These are phyloP conservation scores for Monosporascus sp. DNA, from an alignment of 2,329 filamentous ascomycete genomes.

Conservation along the genomic window DNA sequence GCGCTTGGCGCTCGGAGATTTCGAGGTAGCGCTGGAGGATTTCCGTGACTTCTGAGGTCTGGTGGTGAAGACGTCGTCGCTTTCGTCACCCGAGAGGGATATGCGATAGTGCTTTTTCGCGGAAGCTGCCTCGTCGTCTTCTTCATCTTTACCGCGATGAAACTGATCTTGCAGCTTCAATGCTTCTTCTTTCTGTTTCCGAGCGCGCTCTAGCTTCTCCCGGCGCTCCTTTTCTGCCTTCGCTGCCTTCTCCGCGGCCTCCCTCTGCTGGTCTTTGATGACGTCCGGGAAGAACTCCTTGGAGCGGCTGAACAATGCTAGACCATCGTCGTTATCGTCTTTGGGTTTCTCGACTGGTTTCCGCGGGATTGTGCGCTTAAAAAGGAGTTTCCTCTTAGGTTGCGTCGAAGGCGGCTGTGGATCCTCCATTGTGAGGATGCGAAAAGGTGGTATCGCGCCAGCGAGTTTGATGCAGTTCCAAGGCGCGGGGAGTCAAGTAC, in stretches of 20 bases:
- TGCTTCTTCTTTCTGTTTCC: constrained; percentile 3
- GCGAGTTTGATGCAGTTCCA: no score
- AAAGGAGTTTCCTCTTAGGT: constrained; percentile 39
- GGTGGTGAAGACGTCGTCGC: constrained; percentile 11
- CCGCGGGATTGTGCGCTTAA: constrained; percentile 44
- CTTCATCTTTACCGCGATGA: constrained; percentile 3
- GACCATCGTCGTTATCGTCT: constrained; percentile 32
- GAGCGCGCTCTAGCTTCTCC: constrained; percentile 12
- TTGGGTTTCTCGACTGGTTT: constrained; percentile 22
- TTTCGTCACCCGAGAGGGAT: constrained; percentile 10
- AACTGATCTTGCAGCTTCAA: background rate
- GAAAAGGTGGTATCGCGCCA: no score
- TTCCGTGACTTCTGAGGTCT: constrained; percentile 13
- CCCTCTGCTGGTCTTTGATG: constrained; percentile 33
- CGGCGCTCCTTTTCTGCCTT: constrained; percentile 21
- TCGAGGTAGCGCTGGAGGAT: constrained; percentile 6
- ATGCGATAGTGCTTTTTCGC: constrained; percentile 18
- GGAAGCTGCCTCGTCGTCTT: constrained; percentile 7
- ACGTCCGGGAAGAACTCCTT: constrained; percentile 44
- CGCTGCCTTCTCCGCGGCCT: constrained; percentile 18
- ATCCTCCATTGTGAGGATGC: constrained; percentile 27
- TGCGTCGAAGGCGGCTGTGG: constrained; percentile 16
- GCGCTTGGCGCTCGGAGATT: constrained; percentile 8
- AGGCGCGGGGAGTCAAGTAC: no score
- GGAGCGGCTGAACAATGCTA: constrained; percentile 47